Conservation (phyloP, 495 filamentous ascomycete species). For the Hypoxylon fragiforme region DNA sequence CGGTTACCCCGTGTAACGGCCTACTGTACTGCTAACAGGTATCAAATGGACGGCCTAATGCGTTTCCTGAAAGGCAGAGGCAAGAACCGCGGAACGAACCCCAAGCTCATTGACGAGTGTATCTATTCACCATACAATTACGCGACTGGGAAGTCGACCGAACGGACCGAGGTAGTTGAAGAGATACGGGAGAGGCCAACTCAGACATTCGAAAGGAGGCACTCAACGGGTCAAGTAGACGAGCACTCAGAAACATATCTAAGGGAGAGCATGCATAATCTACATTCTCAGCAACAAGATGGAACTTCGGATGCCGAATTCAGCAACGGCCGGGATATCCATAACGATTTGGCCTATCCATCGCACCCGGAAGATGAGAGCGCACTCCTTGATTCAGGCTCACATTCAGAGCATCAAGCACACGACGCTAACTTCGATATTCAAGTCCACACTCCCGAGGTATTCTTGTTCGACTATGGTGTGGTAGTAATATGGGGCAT, state of each 20-base stretch:
- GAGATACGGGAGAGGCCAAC: slow-evolving; percentile 46
- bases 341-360: slow-evolving; percentile 37
- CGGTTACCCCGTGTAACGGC: slow-evolving; percentile 88
- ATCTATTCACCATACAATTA: slow-evolving; percentile 94
- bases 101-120: slow-evolving; percentile 94
- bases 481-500: slow-evolving; percentile 99
- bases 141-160: slow-evolving; percentile 40
- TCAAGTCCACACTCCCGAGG: slow-evolving; percentile 82
- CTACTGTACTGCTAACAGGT: slow-evolving; percentile 90
- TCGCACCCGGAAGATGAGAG: slow-evolving; percentile 27
- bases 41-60: slow-evolving; percentile 84
- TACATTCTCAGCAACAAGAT: slow-evolving; percentile 23
- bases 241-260: slow-evolving; percentile 35
- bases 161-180: slow-evolving; percentile 32
- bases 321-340: slow-evolving; percentile 31
- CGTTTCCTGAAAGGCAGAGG: slow-evolving; percentile 82
- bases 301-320: slow-evolving; percentile 23
- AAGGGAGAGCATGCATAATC: slow-evolving; percentile 27
- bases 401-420: slow-evolving; percentile 12
- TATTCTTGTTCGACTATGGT: slow-evolving; percentile 96
- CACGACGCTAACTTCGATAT: slow-evolving; percentile 65
- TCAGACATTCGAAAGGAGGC: slow-evolving; percentile 62
- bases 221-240: slow-evolving; percentile 48
- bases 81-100: slow-evolving; percentile 73
- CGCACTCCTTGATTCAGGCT: slow-evolving; percentile 33